Percentiles rank a stretch among this genome's conserved stretches.
Evolutionary conservation across 202 grass and related monocot species (phyloP).

Genomic region (Cymbopogon flexuosus): DNA sequence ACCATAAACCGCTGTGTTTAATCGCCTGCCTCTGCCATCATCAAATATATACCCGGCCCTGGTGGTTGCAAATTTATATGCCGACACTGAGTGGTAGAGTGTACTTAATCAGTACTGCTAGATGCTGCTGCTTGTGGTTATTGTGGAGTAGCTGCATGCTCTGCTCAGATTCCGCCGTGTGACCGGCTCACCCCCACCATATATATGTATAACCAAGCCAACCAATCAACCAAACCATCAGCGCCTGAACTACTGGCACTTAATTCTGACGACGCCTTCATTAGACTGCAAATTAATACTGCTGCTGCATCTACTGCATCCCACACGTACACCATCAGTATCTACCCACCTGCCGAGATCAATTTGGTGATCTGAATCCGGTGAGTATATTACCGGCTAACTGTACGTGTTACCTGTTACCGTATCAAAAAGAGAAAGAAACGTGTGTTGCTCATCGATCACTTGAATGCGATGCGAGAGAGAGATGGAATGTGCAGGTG

Average conservation of each 20-base stretch:
- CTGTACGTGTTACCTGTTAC: too few species aligned
- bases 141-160: background rate
- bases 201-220: background rate
- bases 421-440: too few species aligned
- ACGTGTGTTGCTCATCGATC: too few species aligned
- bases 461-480: too few species aligned
- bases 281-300: constrained; percentile 12
- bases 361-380: too few species aligned
- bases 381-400: too few species aligned
- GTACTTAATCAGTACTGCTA: constrained; percentile 29
- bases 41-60: too few species aligned
- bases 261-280: constrained; percentile 4
- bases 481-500: too few species aligned
- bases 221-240: constrained; percentile 22
- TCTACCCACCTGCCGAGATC: background rate
- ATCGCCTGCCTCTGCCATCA: background rate
- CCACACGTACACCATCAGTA: background rate
- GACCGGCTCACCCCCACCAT: background rate
- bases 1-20: constrained; percentile 16
- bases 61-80: constrained; percentile 54
- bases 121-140: background rate
- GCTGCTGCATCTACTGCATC: too few species aligned
- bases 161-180: background rate
- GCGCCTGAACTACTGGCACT: constrained; percentile 2
- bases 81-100: constrained; percentile 43